phyloP scores from a whole-genome alignment of 2,329 filamentous ascomycete species.

The Aspergillus caelatus region DNA sequence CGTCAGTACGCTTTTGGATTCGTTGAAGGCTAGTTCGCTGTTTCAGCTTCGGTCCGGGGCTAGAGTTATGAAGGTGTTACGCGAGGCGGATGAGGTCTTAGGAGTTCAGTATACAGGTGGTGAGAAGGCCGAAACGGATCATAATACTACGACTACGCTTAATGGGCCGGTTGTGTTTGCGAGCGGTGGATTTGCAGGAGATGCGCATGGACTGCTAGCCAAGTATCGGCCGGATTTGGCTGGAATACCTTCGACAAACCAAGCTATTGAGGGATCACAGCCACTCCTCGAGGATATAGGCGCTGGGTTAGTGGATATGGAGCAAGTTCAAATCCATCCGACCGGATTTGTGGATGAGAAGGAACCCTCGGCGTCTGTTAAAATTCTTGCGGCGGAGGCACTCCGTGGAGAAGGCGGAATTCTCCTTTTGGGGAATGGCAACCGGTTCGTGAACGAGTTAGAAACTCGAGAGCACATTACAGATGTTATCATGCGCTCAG shows the following conservation, averaged over 20 bases:
- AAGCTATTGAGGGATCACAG: constrained; percentile 59
- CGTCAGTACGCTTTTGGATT: constrained; percentile 56
- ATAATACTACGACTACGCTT: constrained; percentile 27
- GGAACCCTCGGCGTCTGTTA: constrained; percentile 50
- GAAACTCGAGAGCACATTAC: constrained; percentile 62
- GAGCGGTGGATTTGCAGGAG: constrained; percentile 65
- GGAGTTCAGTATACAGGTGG: constrained; percentile 56
- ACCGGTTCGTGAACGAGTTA: constrained; percentile 65
- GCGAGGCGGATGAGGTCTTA: constrained; percentile 40
- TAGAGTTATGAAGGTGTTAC: constrained; percentile 57
- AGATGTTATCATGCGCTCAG: constrained; percentile 51
- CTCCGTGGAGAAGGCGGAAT: constrained; percentile 66
- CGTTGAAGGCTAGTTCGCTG: constrained; percentile 51
- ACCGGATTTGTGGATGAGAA: constrained; percentile 65
- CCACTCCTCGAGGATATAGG: constrained; percentile 43
- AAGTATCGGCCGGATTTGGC: constrained; percentile 61
- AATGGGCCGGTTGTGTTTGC: constrained; percentile 63
- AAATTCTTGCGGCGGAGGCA: constrained; percentile 67
- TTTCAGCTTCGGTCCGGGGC: constrained; percentile 58
- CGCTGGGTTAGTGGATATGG: constrained; percentile 50
- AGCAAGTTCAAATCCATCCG: constrained; percentile 64
- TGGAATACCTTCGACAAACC: constrained; percentile 65
- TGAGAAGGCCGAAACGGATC: constrained; percentile 28
- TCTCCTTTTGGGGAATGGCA: constrained; percentile 49
- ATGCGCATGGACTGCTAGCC: constrained; percentile 59